Percentiles rank a stretch among this genome's conserved stretches.
These are phyloP conservation scores for Sonneratia alba DNA, from an alignment of 345 rosid species.

Conservation along the genomic window DNA sequence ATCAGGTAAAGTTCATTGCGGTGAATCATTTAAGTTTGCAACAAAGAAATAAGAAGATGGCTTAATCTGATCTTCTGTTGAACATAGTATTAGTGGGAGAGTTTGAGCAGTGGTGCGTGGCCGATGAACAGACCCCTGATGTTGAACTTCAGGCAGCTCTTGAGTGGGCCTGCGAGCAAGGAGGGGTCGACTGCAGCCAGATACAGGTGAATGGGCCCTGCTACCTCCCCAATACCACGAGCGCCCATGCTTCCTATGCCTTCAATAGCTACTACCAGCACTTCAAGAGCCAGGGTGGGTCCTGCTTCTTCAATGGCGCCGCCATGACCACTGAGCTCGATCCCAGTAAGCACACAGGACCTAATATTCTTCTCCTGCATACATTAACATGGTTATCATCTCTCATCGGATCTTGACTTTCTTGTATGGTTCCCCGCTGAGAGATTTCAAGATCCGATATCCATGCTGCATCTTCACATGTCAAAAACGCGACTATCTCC, in stretches of 20 bases:
- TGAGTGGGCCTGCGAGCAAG: slow-evolving; percentile 64
- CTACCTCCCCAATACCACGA: slow-evolving; percentile 56
- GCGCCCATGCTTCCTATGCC: slow-evolving; percentile 66
- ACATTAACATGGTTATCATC: neutral
- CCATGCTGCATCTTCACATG: neutral
- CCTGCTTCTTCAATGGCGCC: slow-evolving; percentile 76
- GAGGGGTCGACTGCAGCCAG: slow-evolving; percentile 56
- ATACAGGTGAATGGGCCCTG: slow-evolving; percentile 54
- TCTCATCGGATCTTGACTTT: too few relatives aligned
- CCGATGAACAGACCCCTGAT: slow-evolving; percentile 66
- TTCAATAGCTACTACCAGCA: slow-evolving; percentile 68
- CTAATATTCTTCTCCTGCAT: too few relatives aligned
- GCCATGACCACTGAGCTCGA: slow-evolving; percentile 62
- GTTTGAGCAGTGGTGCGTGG: slow-evolving; percentile 70
- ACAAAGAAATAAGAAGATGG: neutral
- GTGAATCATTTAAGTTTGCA: neutral
- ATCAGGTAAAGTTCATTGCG: slow-evolving; percentile 22
- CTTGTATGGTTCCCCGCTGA: too few relatives aligned
- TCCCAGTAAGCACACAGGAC: slow-evolving; percentile 43
- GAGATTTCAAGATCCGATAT: neutral
- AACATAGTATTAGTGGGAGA: slow-evolving; percentile 27
- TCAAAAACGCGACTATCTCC: neutral
- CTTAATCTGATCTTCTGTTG: neutral
- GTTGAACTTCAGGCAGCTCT: slow-evolving; percentile 49
- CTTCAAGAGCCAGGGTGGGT: slow-evolving; percentile 51